Evolutionary conservation across 129 eudicot genomes (phyloP).

Genomic region (Heracleum sosnowskyi): DNA sequence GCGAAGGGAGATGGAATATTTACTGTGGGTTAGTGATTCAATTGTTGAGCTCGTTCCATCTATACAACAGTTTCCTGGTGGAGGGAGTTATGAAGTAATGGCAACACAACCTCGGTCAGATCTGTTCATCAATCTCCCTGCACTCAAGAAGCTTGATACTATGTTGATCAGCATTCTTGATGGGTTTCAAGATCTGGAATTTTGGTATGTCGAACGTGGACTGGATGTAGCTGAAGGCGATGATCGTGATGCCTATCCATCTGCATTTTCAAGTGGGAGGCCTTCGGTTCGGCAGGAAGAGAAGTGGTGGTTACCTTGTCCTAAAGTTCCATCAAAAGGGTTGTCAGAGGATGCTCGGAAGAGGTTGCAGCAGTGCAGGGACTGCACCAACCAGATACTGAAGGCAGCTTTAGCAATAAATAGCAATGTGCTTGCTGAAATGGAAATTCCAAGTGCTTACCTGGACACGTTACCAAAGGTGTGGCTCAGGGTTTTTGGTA

Average conservation of each 20-base stretch:
- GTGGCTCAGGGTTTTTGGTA: neutral
- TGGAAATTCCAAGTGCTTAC: constrained; percentile 86
- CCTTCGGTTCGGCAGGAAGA: constrained; percentile 94
- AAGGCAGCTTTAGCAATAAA: constrained; percentile 95
- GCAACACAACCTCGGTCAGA: constrained; percentile 83
- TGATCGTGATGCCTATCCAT: constrained; percentile 34
- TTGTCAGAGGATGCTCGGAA: constrained; percentile 82
- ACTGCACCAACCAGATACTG: constrained; percentile 86
- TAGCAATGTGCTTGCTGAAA: constrained; percentile 80
- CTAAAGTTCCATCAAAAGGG: constrained; percentile 80
- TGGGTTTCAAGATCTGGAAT: constrained; percentile 67
- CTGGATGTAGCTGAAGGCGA: constrained; percentile 41
- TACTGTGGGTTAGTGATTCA: constrained; percentile 73
- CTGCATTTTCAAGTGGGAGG: constrained; percentile 38
- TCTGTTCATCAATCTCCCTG: constrained; percentile 74
- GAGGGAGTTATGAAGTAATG: constrained; percentile 90
- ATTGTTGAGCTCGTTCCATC: constrained; percentile 92
- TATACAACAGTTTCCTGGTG: constrained; percentile 67
- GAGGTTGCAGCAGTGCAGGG: constrained; percentile 79
- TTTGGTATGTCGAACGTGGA: constrained; percentile 82
- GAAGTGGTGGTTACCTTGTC: constrained; percentile 98
- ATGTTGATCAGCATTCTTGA: constrained; percentile 79
- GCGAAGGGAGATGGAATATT: constrained; percentile 96
- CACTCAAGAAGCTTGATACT: constrained; percentile 85
- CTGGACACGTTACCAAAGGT: constrained; percentile 87